A percentile compares a stretch with the other conserved stretches of the same genome.
These are phyloP conservation scores for Citrus mangshanensis DNA, from an alignment of 345 rosid species.

Conservation along the genomic window DNA sequence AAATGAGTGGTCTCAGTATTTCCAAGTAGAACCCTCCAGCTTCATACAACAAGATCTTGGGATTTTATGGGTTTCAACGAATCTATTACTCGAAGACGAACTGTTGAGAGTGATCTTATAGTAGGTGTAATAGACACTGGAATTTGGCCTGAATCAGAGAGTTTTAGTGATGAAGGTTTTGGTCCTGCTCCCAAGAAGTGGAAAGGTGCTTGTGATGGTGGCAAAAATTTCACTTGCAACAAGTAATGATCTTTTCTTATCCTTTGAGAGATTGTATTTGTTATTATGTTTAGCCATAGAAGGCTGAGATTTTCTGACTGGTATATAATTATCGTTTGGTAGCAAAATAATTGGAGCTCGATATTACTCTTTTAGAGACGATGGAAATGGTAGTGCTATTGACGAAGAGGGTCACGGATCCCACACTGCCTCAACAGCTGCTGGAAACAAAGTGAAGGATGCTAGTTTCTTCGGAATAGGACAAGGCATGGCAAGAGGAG, in stretches of 20 bases:
- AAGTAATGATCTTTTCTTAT: constrained; percentile 21
- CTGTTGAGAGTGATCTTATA: constrained; percentile 23
- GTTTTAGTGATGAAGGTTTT: constrained; percentile 44
- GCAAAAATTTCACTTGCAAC: constrained; percentile 46
- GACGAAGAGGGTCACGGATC: constrained; percentile 42
- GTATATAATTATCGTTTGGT: not conserved
- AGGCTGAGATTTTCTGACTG: not conserved
- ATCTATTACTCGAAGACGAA: not conserved
- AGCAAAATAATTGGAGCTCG: constrained; percentile 48
- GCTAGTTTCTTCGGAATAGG: constrained; percentile 46
- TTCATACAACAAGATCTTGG: constrained; percentile 48
- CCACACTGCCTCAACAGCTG: constrained; percentile 65
- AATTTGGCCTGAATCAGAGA: constrained; percentile 43
- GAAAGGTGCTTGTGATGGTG: constrained; percentile 40
- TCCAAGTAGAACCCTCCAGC: constrained; percentile 22
- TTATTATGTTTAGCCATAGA: not conserved
- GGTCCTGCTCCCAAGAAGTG: constrained; percentile 47
- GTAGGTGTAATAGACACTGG: constrained; percentile 41
- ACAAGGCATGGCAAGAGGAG: constrained; percentile 53
- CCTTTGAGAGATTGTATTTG: not conserved
- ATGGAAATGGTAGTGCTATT: not conserved
- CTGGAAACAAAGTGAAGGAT: constrained; percentile 41
- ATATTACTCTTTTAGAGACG: not conserved
- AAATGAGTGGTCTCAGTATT: constrained; percentile 33
- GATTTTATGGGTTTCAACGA: constrained; percentile 38